Conservation (phyloP, 805 yeast species). For the Wickerhamiella alocasiicola region DNA sequence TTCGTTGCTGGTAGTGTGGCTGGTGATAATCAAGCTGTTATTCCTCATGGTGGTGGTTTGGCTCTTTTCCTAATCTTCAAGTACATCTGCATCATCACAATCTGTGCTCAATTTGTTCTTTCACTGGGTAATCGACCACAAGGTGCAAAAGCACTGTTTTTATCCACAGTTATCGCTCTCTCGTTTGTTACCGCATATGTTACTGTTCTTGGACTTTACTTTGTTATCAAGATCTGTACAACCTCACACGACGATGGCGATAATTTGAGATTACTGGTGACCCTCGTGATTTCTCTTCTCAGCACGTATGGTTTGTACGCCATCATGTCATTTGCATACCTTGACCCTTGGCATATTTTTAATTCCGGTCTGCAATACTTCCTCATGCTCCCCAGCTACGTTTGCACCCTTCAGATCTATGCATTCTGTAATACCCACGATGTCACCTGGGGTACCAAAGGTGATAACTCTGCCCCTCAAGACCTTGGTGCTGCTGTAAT, state of each 20-base stretch:
- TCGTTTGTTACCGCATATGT: slow-evolving; percentile 75
- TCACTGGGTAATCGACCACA: slow-evolving; percentile 98
- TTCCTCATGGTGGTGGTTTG: slow-evolving; percentile 57
- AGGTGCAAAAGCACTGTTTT: slow-evolving; percentile 74
- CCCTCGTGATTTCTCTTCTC: slow-evolving; percentile 69
- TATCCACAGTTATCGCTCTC: slow-evolving; percentile 56
- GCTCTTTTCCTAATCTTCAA: slow-evolving; percentile 76
- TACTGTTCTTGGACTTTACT: slow-evolving; percentile 67
- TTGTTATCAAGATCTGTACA: slow-evolving; percentile 47
- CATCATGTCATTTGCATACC: slow-evolving; percentile 66
- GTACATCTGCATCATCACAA: slow-evolving; percentile 67
- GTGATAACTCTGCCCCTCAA: slow-evolving; percentile 63
- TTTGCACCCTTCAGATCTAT: slow-evolving; percentile 85
- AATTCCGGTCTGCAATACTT: slow-evolving; percentile 84
- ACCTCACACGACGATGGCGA: slow-evolving; percentile 27
- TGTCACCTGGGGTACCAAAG: slow-evolving; percentile 98
- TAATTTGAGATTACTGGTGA: slow-evolving; percentile 40
- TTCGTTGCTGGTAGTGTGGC: slow-evolving; percentile 81
- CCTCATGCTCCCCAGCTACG: slow-evolving; percentile 77
- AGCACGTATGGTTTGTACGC: slow-evolving; percentile 88
- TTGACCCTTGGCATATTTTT: slow-evolving; percentile 94
- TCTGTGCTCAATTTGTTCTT: slow-evolving; percentile 79
- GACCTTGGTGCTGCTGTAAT: slow-evolving; percentile 73
- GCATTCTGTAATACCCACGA: slow-evolving; percentile 98
- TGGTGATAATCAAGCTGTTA: slow-evolving; percentile 30